Evolutionary conservation across 2,329 filamentous ascomycete genomes (phyloP), one percentile per base, ranked within the genome.

Genomic region (Clonostachys rosea): DNA sequence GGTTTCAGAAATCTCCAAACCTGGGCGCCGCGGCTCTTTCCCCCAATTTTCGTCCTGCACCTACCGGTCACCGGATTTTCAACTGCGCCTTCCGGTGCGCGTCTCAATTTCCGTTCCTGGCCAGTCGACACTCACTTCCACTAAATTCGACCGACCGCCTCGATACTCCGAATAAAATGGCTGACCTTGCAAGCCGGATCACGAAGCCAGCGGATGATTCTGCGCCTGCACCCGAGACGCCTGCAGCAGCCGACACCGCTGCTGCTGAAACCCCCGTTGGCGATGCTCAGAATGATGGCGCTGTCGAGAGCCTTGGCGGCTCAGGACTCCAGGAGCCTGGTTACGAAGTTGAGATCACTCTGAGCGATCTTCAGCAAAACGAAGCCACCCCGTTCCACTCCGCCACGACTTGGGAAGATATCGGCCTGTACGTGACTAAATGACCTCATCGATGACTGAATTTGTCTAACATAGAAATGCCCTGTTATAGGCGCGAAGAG

Each of bases 341-440:
- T 49, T 95, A 87, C 68, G 87, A 94, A 55, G 92, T 99, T 55
- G 87, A 96, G 61, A 89, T 99, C 57, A 94, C 92, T 67, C 80
- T 97, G 49, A 91, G 86, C 58, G 91, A 96, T 61, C 77, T 96
- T 46, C 91, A 96, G 68, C 81, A 83, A 33, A 89, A 96, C 61
- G 83, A 87, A 11, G 86, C 89, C 59, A 92, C 91, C 61, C 92
- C 92, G 11, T 80, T 97, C 20, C 94, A 84, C 66, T 96, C 92
- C 5, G 85, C 86, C 44, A 86, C 86, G 56, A 83, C 79, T 2
- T 99, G 96, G 64, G 82, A 94, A 55, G 84, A 96, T 53, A 81
- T 97, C 48, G 84, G 88, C 56, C 76, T 99, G 87, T 95, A 71
- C 66, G 86, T 17, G 34, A 34, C 33, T 46, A 37, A 10, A 33